Percentiles rank a stretch among this genome's conserved stretches.
phyloP scores from a whole-genome alignment of 257 asterid species.

The Galeopsis tetrahit region DNA sequence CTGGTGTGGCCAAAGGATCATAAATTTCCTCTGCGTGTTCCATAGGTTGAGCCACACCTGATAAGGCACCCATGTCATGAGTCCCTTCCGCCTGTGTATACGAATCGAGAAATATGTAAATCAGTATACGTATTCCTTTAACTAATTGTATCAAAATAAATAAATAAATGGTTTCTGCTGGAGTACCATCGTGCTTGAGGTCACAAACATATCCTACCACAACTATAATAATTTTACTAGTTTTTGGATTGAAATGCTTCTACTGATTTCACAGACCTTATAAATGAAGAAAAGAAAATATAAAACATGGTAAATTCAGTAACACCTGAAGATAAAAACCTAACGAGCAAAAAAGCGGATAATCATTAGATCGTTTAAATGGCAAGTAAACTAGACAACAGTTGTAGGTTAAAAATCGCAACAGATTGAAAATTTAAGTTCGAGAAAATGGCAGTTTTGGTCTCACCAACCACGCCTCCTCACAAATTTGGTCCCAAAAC shows the following conservation, averaged over 20 bases:
- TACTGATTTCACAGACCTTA: not conserved
- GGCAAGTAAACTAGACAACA: conserved; percentile 1
- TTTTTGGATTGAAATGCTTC: not conserved
- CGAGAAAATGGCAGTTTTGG: too few species aligned
- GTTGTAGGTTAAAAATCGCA: not conserved
- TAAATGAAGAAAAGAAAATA: not conserved
- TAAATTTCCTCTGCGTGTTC: conserved; percentile 76
- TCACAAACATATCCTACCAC: conserved; percentile 18
- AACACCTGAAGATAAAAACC: not conserved
- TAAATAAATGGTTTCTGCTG: not conserved
- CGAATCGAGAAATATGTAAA: conserved; percentile 15
- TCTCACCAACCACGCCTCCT: too few species aligned
- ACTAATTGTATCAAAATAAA: not conserved
- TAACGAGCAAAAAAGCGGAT: not conserved
- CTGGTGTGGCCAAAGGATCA: conserved; percentile 91
- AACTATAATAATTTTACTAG: conserved; percentile 9
- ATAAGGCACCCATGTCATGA: conserved; percentile 64
- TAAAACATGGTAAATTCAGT: not conserved
- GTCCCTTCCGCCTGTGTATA: conserved; percentile 67
- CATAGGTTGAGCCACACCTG: conserved; percentile 62
- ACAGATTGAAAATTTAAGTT: not conserved
- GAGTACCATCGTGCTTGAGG: not conserved
- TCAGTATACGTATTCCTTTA: not conserved
- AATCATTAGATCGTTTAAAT: conserved; percentile 9
- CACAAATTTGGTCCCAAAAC: too few species aligned